Conservation (phyloP, 2,329 filamentous ascomycete species). For the Trichoderma brevicompactum region DNA sequence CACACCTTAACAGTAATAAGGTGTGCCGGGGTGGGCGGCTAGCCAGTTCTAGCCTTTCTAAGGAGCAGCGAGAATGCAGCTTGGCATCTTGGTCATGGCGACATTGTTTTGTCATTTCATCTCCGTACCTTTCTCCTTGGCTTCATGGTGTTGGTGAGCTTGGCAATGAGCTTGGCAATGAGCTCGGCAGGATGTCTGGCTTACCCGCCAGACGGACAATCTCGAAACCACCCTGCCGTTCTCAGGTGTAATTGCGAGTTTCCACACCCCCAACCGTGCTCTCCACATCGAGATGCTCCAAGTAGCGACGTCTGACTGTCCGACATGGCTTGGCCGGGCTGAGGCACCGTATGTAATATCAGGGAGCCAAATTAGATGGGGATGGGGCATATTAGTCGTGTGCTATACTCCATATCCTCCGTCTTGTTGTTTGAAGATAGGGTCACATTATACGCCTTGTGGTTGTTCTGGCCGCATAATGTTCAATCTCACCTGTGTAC, state of each 20-base stretch:
- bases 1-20: constrained; percentile 30
- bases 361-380: neutral
- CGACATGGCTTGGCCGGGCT: constrained; percentile 4
- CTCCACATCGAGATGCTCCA: constrained; percentile 3
- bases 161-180: constrained; percentile 9
- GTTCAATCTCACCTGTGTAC: no score
- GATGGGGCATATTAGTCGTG: neutral
- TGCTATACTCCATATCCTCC: neutral
- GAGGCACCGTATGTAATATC: neutral
- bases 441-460: no score
- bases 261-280: neutral
- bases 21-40: constrained; percentile 29
- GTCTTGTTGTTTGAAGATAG: neutral
- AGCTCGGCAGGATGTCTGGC: neutral
- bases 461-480: no score
- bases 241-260: constrained; percentile 6
- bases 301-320: neutral
- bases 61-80: neutral
- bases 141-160: constrained; percentile 6
- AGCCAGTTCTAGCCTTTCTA: neutral
- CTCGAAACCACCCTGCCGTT: neutral
- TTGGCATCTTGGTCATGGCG: constrained; percentile 5
- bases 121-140: neutral
- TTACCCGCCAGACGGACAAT: neutral
- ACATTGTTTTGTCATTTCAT: constrained; percentile 1